Percentiles rank a stretch among this genome's conserved stretches.
Evolutionary conservation across 148 eudicot genomes (phyloP).

Genomic region (Amaranthus palmeri): DNA sequence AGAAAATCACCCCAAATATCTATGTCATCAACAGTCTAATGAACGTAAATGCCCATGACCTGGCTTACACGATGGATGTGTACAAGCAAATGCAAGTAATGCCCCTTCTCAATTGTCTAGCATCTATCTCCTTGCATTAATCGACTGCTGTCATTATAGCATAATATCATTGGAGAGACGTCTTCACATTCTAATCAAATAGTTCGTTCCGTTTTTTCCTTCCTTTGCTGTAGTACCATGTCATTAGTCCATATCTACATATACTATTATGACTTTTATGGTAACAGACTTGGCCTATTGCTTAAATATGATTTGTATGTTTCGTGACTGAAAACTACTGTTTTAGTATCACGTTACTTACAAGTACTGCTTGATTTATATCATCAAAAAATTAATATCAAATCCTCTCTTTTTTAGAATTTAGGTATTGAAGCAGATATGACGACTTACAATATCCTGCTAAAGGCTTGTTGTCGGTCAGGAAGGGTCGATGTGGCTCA

Average conservation of each 20-base stretch:
- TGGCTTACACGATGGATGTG: slow-evolving; percentile 60
- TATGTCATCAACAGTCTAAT: slow-evolving; percentile 93
- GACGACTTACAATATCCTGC: slow-evolving; percentile 82
- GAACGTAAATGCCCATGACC: slow-evolving; percentile 83
- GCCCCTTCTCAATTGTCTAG: slow-evolving; percentile 6
- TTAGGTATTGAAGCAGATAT: slow-evolving; percentile 68
- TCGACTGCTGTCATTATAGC: background rate
- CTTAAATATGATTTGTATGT: background rate
- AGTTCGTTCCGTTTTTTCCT: background rate
- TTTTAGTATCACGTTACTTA: background rate
- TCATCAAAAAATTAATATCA: background rate
- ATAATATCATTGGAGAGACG: background rate
- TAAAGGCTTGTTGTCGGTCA: slow-evolving; percentile 86
- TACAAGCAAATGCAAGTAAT: slow-evolving; percentile 88
- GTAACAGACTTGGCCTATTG: no score
- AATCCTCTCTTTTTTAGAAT: slow-evolving; percentile 35
- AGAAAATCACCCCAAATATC: slow-evolving; percentile 65
- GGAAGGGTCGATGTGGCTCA: slow-evolving; percentile 88
- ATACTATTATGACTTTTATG: background rate
- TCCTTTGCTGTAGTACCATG: background rate
- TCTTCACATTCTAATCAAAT: background rate
- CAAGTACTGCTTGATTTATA: slow-evolving; percentile 1
- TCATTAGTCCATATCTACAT: background rate
- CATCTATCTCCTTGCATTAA: slow-evolving; percentile 5
- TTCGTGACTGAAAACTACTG: background rate